These are phyloP conservation scores for Tilletia indica DNA, from an alignment of 1,284 basidiomycete genomes.

Conservation along the genomic window DNA sequence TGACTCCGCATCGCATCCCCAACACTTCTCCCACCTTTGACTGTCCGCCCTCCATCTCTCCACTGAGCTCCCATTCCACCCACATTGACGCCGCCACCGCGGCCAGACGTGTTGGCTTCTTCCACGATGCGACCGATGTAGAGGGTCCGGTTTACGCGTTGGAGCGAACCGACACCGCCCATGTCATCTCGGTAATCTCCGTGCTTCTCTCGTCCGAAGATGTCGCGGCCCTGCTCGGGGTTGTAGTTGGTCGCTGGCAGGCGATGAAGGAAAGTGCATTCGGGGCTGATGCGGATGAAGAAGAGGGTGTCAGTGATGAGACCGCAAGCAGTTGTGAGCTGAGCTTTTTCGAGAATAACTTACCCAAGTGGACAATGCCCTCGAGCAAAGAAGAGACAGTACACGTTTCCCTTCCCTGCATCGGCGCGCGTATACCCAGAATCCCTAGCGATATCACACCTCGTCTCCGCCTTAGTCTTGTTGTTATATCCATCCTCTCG, in stretches of 20 bases:
- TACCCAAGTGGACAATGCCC: conserved; percentile 93
- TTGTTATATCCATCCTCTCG: conserved; percentile 58
- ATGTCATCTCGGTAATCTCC: conserved; percentile 97
- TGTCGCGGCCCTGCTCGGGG: conserved; percentile 89
- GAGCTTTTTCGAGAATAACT: not conserved
- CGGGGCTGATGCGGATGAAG: conserved; percentile 62
- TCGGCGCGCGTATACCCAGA: conserved; percentile 72
- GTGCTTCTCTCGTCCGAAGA: conserved; percentile 96
- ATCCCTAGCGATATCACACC: conserved; percentile 84
- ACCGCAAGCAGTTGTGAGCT: conserved; percentile 26
- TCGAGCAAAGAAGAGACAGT: conserved; percentile 90
- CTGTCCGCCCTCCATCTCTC: conserved; percentile 41
- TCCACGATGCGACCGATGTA: conserved; percentile 81
- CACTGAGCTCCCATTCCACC: conserved; percentile 24
- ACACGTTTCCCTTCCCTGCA: conserved; percentile 73
- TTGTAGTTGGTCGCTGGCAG: conserved; percentile 66
- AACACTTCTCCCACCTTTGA: conserved; percentile 38
- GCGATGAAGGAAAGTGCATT: conserved; percentile 90
- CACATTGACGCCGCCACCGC: conserved; percentile 28
- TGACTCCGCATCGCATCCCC: conserved; percentile 22
- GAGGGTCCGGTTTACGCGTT: conserved; percentile 85
- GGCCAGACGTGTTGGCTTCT: conserved; percentile 35
- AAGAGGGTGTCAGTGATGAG: not conserved
- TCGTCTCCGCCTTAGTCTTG: conserved; percentile 85
- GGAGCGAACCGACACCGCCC: conserved; percentile 97